Evolutionary conservation across 768 basidiomycete genomes (phyloP).

Genomic region (Boletus fagicola): DNA sequence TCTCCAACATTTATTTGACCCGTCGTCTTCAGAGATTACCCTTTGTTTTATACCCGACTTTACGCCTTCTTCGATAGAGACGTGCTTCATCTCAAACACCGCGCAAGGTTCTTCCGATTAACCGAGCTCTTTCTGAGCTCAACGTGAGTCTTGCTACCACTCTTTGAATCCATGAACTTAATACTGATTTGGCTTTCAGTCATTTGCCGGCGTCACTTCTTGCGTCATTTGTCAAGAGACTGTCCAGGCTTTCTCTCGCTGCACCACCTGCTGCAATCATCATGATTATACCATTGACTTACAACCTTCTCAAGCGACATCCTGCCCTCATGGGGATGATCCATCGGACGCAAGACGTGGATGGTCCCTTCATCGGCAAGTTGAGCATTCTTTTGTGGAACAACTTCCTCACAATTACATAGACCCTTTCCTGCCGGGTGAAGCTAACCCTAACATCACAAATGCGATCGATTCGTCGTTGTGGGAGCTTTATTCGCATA

Average conservation of each 20-base stretch:
- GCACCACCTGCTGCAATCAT: slow-evolving; percentile 91
- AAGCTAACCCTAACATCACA: slow-evolving; percentile 73
- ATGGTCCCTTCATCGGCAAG: slow-evolving; percentile 37
- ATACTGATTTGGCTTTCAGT: slow-evolving; percentile 38
- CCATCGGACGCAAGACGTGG: slow-evolving; percentile 54
- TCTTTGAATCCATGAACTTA: neutral
- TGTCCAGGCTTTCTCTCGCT: slow-evolving; percentile 77
- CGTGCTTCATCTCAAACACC: slow-evolving; percentile 86
- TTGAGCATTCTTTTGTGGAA: neutral
- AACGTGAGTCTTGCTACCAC: slow-evolving; percentile 56
- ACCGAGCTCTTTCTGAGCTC: slow-evolving; percentile 90
- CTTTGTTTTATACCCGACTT: slow-evolving; percentile 89
- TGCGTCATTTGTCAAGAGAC: slow-evolving; percentile 91
- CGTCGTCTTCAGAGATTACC: slow-evolving; percentile 72
- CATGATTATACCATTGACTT: slow-evolving; percentile 88
- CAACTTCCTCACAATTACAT: slow-evolving; percentile 1
- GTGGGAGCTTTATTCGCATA: slow-evolving; percentile 87
- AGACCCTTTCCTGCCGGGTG: slow-evolving; percentile 71
- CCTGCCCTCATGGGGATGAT: slow-evolving; percentile 93
- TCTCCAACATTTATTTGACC: neutral
- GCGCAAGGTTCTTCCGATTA: slow-evolving; percentile 93
- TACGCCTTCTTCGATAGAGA: slow-evolving; percentile 88
- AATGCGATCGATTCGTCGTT: slow-evolving; percentile 83
- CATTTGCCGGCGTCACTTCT: slow-evolving; percentile 89
- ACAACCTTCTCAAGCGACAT: slow-evolving; percentile 91